These are phyloP conservation scores for Populus alba DNA, from an alignment of 345 rosid genomes.

Conservation along the genomic window DNA sequence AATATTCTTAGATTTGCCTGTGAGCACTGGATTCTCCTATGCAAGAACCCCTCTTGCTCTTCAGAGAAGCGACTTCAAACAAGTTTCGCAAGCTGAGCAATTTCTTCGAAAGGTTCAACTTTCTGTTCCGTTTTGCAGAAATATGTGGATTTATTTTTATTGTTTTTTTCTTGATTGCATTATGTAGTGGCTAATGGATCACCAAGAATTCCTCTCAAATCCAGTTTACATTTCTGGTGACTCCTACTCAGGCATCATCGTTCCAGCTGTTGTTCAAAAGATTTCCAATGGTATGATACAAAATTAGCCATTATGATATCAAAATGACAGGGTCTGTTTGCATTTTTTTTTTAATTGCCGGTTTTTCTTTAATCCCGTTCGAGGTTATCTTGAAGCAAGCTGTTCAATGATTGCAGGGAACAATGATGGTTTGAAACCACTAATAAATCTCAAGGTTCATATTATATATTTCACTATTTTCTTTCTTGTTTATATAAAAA, in stretches of 20 bases:
- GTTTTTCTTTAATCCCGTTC: too few species aligned
- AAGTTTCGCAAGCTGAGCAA: slow-evolving; percentile 40
- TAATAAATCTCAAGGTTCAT: slow-evolving; percentile 55
- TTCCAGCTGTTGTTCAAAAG: slow-evolving; percentile 53
- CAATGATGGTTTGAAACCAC: slow-evolving; percentile 42
- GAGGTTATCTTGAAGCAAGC: neutral
- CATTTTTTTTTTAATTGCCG: neutral
- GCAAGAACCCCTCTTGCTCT: slow-evolving; percentile 37
- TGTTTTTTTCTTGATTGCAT: neutral
- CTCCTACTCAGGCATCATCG: slow-evolving; percentile 56
- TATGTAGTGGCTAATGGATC: slow-evolving; percentile 56
- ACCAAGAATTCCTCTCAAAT: slow-evolving; percentile 47
- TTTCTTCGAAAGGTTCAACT: slow-evolving; percentile 52
- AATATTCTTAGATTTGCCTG: slow-evolving; percentile 70
- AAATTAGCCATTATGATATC: neutral
- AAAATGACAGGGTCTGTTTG: too few species aligned
- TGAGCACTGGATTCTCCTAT: slow-evolving; percentile 76
- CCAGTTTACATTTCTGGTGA: slow-evolving; percentile 63
- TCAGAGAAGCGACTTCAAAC: slow-evolving; percentile 45
- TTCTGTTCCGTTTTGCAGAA: neutral
- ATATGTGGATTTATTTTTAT: neutral
- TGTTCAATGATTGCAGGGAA: slow-evolving; percentile 43
- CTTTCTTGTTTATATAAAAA: too few species aligned
- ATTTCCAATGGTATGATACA: slow-evolving; percentile 46
- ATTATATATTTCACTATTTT: neutral